Evolutionary conservation across 805 yeast genomes (phyloP), one percentile per base, ranked within the genome.

Genomic region (Barnettozyma pratensis): DNA sequence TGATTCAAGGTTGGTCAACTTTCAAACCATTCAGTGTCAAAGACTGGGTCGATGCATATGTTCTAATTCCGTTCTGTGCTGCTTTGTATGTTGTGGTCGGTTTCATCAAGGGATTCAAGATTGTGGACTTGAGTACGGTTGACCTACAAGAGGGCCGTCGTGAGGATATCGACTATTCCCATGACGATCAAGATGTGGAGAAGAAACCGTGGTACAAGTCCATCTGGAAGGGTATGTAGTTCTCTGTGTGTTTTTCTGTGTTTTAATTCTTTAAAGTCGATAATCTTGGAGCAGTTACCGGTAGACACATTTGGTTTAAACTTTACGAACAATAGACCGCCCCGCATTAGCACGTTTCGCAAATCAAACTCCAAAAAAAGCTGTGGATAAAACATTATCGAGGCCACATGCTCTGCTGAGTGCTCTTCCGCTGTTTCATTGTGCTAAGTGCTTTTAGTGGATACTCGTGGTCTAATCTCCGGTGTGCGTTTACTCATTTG

Each of bases 31-130:
- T 75, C 52, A 64, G 65, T 39, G 77, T 71, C 49, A 72, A 75
- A 26, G 72, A 59, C 59, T 77, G 77, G 56, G 74, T 77, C 44
- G 90, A 83, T 62, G 78, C 83, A 5, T 84, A 84, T 58, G 75
- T 84, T 48, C 62, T 85, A 54, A 56, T 84, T 10, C 87, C 89
- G 4, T 67, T 83, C 31, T 79, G 76, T 45, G 64, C 71, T n/a
- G 56, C 79, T 50, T 44, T 73, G 56, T 65, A 71, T 66, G 51
- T 74, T 58, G 60, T 51, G 62, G 49, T 64, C 67, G 56, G 60
- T 65, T 39, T 77, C 70, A 12, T 67, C 68, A 71, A 48, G 52
- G 52, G 59, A 1, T 71, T 75, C 26, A 71, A 66, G 44, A 64
- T 74, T 67, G 74, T 76, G 12, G 64, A 68, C 27, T 63, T 73